These are phyloP conservation scores for Colletotrichum abscissum DNA, from an alignment of 2,329 filamentous ascomycete genomes.

Conservation along the genomic window DNA sequence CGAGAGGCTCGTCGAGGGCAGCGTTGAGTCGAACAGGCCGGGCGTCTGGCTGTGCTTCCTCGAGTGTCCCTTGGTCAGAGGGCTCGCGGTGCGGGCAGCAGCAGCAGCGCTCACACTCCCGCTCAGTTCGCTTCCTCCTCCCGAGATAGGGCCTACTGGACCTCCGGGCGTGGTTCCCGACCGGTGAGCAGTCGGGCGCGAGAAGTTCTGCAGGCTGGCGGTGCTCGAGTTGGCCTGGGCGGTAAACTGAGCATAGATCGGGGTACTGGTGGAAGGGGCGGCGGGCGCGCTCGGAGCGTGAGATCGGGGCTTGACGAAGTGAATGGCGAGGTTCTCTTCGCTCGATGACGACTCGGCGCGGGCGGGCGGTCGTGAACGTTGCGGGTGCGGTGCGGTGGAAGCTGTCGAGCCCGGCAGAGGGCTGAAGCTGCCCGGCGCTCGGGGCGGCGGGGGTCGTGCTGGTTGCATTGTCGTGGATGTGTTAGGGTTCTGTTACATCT, in stretches of 20 bases:
- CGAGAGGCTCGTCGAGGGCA: slow-evolving; percentile 71
- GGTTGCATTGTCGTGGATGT: slow-evolving; percentile 58
- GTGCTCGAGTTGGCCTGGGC: slow-evolving; percentile 60
- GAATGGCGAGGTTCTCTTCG: slow-evolving; percentile 56
- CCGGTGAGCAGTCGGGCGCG: slow-evolving; percentile 59
- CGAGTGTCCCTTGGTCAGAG: slow-evolving; percentile 57
- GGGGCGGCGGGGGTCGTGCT: slow-evolving; percentile 56
- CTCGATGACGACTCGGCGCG: slow-evolving; percentile 59
- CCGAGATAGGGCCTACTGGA: background rate
- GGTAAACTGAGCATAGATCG: slow-evolving; percentile 61
- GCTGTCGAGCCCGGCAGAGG: slow-evolving; percentile 54
- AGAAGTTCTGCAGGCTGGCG: slow-evolving; percentile 67
- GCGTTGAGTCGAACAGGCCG: slow-evolving; percentile 79
- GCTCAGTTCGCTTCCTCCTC: slow-evolving; percentile 25
- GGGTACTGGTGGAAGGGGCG: slow-evolving; percentile 35
- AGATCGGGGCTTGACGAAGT: slow-evolving; percentile 57
- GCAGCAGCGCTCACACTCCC: slow-evolving; percentile 39
- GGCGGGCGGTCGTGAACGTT: slow-evolving; percentile 47
- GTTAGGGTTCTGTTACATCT: slow-evolving; percentile 54
- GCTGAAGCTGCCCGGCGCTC: slow-evolving; percentile 67
- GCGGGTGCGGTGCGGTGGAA: slow-evolving; percentile 43
- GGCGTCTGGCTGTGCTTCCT: slow-evolving; percentile 79
- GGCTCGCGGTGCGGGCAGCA: slow-evolving; percentile 42
- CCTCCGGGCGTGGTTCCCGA: slow-evolving; percentile 29
- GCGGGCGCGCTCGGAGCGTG: slow-evolving; percentile 36